phyloP scores from a whole-genome alignment of 75 land plant genomes.

The Pinus tabuliformis region DNA sequence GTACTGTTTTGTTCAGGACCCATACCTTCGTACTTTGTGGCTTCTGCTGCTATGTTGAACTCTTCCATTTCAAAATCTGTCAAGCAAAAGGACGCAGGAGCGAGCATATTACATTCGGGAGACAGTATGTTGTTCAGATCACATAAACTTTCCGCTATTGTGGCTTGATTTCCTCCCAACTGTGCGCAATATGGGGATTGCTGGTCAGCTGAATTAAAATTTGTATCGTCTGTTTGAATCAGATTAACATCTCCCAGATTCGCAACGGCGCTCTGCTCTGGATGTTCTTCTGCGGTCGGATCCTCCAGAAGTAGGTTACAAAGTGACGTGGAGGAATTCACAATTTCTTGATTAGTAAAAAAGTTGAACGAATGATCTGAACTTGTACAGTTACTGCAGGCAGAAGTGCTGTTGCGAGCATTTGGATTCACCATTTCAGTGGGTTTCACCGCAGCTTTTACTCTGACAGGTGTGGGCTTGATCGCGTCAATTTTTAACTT shows the following conservation, averaged over 20 bases:
- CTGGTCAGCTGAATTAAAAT: background rate
- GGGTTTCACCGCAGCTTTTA: background rate
- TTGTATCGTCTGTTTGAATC: background rate
- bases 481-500: background rate
- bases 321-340: too few species aligned
- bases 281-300: too few species aligned
- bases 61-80: too few species aligned
- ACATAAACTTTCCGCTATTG: background rate
- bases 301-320: too few species aligned
- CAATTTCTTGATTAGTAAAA: too few species aligned
- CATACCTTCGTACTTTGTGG: too few species aligned
- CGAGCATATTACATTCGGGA: background rate
- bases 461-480: background rate
- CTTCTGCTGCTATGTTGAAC: too few species aligned
- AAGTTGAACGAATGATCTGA: background rate
- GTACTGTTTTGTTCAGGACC: background rate
- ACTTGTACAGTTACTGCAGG: background rate
- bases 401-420: too few species aligned
- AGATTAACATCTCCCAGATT: background rate
- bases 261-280: too few species aligned
- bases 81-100: background rate
- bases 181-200: background rate
- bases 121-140: background rate
- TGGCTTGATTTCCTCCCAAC: background rate
- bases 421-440: background rate